These are phyloP conservation scores for Fomitopsis pulvina DNA, from an alignment of 768 basidiomycete genomes.

Conservation along the genomic window DNA sequence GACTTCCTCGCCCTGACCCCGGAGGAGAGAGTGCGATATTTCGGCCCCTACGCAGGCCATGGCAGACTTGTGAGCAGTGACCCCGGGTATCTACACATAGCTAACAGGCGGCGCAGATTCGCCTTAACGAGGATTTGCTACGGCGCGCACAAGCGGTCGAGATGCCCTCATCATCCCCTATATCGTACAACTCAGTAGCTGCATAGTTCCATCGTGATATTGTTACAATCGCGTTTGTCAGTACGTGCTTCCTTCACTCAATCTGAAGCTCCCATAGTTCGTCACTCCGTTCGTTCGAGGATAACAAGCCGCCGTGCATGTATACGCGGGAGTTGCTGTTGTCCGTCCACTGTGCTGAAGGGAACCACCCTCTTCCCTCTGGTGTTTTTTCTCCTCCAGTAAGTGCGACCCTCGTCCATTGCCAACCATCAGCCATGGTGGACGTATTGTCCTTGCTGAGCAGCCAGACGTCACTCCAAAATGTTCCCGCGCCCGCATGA, in stretches of 20 bases:
- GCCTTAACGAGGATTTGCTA: slow-evolving; percentile 32
- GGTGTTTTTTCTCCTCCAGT: slow-evolving; percentile 10
- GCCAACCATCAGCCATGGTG: neutral
- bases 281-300: slow-evolving; percentile 33
- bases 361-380: slow-evolving; percentile 39
- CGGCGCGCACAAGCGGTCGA: slow-evolving; percentile 28
- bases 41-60: slow-evolving; percentile 40
- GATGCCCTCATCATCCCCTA: slow-evolving; percentile 16
- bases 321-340: slow-evolving; percentile 13
- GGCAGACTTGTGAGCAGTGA: slow-evolving; percentile 44
- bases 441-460: slow-evolving; percentile 14
- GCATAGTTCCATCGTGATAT: neutral
- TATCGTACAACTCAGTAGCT: neutral
- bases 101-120: slow-evolving; percentile 19
- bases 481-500: slow-evolving; percentile 33
- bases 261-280: slow-evolving; percentile 37
- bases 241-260: slow-evolving; percentile 3
- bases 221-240: neutral
- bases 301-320: slow-evolving; percentile 32
- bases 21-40: slow-evolving; percentile 39
- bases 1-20: slow-evolving; percentile 47
- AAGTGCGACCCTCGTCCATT: neutral
- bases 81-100: slow-evolving; percentile 2
- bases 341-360: slow-evolving; percentile 21
- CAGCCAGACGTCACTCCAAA: slow-evolving; percentile 34